Evolutionary conservation across 164 flowering plant species (phyloP), one percentile per base, ranked within the genome.

Genomic region (Aristolochia fimbriata): DNA sequence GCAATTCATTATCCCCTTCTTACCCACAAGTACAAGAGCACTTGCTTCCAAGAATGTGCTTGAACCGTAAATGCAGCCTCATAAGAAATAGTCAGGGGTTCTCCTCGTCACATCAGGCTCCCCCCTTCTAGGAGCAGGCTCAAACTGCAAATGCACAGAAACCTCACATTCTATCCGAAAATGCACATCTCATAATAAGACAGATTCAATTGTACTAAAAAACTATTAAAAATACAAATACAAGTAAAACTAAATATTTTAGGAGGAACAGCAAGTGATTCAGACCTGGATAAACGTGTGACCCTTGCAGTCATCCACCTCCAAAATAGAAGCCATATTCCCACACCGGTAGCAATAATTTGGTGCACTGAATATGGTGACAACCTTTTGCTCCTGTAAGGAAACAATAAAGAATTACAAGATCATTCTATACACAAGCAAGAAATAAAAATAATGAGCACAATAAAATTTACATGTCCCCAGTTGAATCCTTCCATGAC

Each of bases 401-500:
- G 52, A 31, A 30, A 37, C 8, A 21, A 50, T 20, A 8, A 59
- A 17, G 51, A 25, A 20, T 27, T 25, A n/a, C 15, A 23, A 37
- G 20, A 49, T 50, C 48, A 23, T 31, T 25, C 17, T 21, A 31
- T 37, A 0, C 19, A 58, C 15, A 20, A 37, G 49, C 57, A 57
- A 20, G 47, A 43, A n/a, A 20, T 3, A 2, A 11, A 11, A 20
- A 57, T 16, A 24, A 51, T 33, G 23, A 14, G 49, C 30, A 56
- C 20, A 31, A 1, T 41, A 16, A 9, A 37, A 22, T 55, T 79
- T 78, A 93, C 98, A 80, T 93, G 98, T 21, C 89, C 92, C 97
- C 98, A 93, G 74, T 93, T 93, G 76, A 69, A 93, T 62, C 98
- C 98, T 66, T 93, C 98, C 96, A 92, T 92, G 57, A 92, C 98